These are phyloP conservation scores for Nigrograna mackinnonii DNA, from an alignment of 2,329 filamentous ascomycete species.

Conservation along the genomic window DNA sequence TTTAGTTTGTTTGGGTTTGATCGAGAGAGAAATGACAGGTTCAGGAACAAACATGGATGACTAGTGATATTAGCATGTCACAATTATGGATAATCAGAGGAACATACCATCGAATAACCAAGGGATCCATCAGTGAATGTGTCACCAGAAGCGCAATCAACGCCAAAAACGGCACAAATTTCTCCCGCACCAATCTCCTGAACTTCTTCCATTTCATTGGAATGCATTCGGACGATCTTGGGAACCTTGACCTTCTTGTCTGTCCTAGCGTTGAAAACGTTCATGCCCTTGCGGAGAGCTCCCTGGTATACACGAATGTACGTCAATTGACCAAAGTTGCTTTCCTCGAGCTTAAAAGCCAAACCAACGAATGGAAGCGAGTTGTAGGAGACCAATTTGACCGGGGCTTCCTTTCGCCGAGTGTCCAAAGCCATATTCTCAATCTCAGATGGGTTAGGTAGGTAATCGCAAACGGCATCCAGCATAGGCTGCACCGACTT, in stretches of 20 bases:
- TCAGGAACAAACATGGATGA: slow-evolving; percentile 98
- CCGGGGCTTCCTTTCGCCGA: slow-evolving; percentile 74
- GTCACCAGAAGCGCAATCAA: slow-evolving; percentile 96
- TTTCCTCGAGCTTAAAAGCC: slow-evolving; percentile 98
- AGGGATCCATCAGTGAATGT: slow-evolving; percentile 95
- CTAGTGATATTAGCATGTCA: slow-evolving; percentile 16
- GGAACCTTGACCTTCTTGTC: slow-evolving; percentile 97
- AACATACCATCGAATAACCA: slow-evolving; percentile 78
- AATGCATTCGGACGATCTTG: slow-evolving; percentile 98
- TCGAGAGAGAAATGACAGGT: slow-evolving; percentile 96
- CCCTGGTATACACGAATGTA: slow-evolving; percentile 99
- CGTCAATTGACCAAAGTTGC: slow-evolving; percentile 96
- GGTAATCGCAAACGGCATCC: slow-evolving; percentile 92
- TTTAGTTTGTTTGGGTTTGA: slow-evolving; percentile 91
- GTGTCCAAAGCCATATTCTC: slow-evolving; percentile 88
- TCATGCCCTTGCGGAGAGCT: slow-evolving; percentile 81
- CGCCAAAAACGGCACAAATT: slow-evolving; percentile 97
- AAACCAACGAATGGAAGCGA: slow-evolving; percentile 91
- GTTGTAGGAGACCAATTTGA: slow-evolving; percentile 91
- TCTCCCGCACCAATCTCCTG: slow-evolving; percentile 91
- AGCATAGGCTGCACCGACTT: slow-evolving; percentile 96
- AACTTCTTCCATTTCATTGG: slow-evolving; percentile 98
- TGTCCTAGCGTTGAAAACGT: slow-evolving; percentile 90
- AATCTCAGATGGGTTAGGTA: slow-evolving; percentile 89
- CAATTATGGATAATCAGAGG: background rate